These are phyloP conservation scores for Cercospora zeina DNA, from an alignment of 2,329 filamentous ascomycete species.

Conservation along the genomic window DNA sequence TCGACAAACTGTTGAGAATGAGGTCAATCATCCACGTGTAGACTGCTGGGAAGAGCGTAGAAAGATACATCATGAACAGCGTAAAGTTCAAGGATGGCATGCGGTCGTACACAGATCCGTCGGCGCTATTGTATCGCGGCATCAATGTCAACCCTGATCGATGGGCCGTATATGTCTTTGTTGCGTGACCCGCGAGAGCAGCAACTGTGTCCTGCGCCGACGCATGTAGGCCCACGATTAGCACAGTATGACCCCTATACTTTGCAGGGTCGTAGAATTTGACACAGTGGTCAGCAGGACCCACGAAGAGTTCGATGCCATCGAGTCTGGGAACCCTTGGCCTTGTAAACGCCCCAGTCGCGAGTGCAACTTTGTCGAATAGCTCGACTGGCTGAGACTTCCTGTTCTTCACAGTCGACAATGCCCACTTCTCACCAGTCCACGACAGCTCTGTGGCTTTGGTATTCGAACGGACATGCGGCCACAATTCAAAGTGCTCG, in stretches of 20 bases:
- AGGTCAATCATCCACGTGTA: conserved; percentile 18
- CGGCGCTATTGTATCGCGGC: conserved; percentile 5
- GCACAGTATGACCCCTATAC: conserved; percentile 44
- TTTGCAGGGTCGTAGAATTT: conserved; percentile 34
- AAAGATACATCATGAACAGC: conserved; percentile 19
- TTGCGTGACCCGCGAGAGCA: conserved; percentile 13
- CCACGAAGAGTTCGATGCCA: conserved; percentile 44
- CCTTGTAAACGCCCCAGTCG: conserved; percentile 41
- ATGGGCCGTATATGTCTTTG: conserved; percentile 18
- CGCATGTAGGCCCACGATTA: conserved; percentile 50
- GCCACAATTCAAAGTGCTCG: conserved; percentile 44
- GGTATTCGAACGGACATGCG: conserved; percentile 40
- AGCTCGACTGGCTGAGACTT: conserved; percentile 27
- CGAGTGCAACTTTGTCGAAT: conserved; percentile 43
- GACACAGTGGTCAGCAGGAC: conserved; percentile 44
- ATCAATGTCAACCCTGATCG: conserved; percentile 15
- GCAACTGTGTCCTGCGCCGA: conserved; percentile 42
- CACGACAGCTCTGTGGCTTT: conserved; percentile 21
- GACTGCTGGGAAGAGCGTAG: neutral
- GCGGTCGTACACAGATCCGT: conserved; percentile 18
- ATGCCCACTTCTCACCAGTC: conserved; percentile 40
- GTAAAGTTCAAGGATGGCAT: conserved; percentile 30
- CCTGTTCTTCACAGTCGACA: conserved; percentile 37
- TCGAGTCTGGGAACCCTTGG: conserved; percentile 44
- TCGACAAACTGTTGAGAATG: conserved; percentile 13